Percentiles rank a stretch among this genome's conserved stretches.
phyloP scores from a whole-genome alignment of 805 yeast species.

The Candida ascalaphidarum region DNA sequence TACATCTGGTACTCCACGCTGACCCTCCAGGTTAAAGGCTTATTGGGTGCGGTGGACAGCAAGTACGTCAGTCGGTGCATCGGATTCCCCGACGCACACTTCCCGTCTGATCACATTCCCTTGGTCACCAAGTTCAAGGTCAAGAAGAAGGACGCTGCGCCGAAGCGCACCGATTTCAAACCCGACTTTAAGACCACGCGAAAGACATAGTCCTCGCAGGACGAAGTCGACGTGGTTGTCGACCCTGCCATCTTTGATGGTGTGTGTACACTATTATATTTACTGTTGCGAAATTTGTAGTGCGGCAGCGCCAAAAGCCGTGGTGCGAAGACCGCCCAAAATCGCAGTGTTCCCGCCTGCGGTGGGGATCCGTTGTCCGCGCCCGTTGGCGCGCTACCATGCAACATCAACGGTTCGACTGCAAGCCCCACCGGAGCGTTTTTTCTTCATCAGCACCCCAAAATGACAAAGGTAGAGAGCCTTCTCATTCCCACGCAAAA shows the following conservation, averaged over 20 bases:
- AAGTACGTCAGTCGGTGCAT: slow-evolving; percentile 69
- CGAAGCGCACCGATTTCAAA: slow-evolving; percentile 33
- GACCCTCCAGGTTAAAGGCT: slow-evolving; percentile 72
- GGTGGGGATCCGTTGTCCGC: too few species aligned
- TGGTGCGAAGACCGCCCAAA: too few species aligned
- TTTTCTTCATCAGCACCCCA: too few species aligned
- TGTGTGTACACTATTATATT: slow-evolving; percentile 4
- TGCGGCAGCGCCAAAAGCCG: background rate
- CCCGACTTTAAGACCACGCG: slow-evolving; percentile 35
- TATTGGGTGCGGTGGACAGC: slow-evolving; percentile 76
- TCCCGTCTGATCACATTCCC: slow-evolving; percentile 95
- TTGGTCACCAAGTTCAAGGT: slow-evolving; percentile 71
- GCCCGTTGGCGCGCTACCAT: too few species aligned
- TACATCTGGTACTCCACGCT: slow-evolving; percentile 91
- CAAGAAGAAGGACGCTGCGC: slow-evolving; percentile 32
- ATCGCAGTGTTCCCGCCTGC: too few species aligned
- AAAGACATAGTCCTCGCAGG: slow-evolving; percentile 30
- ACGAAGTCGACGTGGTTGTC: slow-evolving; percentile 1
- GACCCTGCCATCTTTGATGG: slow-evolving; percentile 4
- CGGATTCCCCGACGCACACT: slow-evolving; percentile 90
- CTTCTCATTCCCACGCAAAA: slow-evolving; percentile 16
- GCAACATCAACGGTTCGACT: too few species aligned
- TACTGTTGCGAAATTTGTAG: background rate
- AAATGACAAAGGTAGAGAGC: too few species aligned
- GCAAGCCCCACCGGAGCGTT: too few species aligned